phyloP scores from a whole-genome alignment of 192 early-diverging fungal species.

The Entomortierella lignicola region DNA sequence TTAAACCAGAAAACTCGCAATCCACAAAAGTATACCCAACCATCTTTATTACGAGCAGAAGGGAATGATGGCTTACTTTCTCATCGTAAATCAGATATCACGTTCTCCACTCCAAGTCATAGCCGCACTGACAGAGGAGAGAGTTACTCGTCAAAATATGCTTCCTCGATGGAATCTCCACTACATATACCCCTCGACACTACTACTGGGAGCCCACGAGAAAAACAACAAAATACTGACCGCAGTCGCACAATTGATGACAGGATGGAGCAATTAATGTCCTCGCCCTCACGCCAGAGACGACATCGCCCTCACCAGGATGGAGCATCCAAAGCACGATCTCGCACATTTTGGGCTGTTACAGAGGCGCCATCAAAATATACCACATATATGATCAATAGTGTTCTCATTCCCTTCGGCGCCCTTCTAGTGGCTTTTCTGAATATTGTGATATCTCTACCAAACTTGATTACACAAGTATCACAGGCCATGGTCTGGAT shows the following conservation, averaged over 20 bases:
- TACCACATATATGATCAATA: slow-evolving; percentile 29
- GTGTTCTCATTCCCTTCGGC: slow-evolving; percentile 27
- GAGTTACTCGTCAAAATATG: slow-evolving; percentile 3
- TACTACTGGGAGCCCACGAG: neutral
- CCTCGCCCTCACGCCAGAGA: too few relatives aligned
- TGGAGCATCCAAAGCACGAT: neutral
- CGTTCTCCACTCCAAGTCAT: neutral
- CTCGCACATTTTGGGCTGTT: slow-evolving; percentile 4
- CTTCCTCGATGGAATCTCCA: slow-evolving; percentile 8
- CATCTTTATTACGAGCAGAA: slow-evolving; percentile 15
- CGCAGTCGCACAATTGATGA: neutral
- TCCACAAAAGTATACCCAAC: neutral
- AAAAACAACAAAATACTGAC: slow-evolving; percentile 3
- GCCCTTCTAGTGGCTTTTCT: slow-evolving; percentile 17
- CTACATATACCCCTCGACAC: slow-evolving; percentile 9
- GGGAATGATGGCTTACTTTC: slow-evolving; percentile 8
- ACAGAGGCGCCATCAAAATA: slow-evolving; percentile 26
- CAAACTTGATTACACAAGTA: slow-evolving; percentile 17
- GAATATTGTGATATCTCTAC: slow-evolving; percentile 24
- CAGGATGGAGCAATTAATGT: neutral
- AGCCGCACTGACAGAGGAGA: neutral
- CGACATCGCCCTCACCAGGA: too few relatives aligned
- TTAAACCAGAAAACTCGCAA: too few relatives aligned
- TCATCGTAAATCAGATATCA: neutral
- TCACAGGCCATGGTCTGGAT: slow-evolving; percentile 47